Conservation (phyloP, 345 rosid genomes). For the Syzygium oleosum region DNA sequence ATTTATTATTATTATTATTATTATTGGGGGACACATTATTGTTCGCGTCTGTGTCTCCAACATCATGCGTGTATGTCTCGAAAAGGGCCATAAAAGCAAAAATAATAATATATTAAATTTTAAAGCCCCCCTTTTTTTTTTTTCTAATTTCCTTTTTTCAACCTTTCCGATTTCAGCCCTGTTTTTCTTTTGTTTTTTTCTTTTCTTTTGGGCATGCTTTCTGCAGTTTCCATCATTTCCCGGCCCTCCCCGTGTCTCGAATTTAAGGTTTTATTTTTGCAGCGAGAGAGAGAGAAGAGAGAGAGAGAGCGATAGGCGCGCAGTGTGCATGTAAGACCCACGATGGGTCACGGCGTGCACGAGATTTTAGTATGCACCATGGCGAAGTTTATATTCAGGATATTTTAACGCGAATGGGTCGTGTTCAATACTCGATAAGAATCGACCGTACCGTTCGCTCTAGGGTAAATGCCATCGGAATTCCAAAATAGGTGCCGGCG, state of each 20-base stretch:
- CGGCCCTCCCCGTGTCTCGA: neutral
- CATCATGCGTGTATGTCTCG: neutral
- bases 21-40: neutral
- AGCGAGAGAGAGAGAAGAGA: neutral
- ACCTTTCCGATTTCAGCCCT: neutral
- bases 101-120: neutral
- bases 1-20: neutral
- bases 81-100: neutral
- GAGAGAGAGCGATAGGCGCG: neutral
- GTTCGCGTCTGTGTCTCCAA: neutral
- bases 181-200: no score
- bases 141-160: neutral
- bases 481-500: no score
- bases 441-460: no score
- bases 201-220: neutral
- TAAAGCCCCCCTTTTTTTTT: neutral
- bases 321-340: neutral
- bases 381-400: no score
- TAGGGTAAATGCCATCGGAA: neutral
- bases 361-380: no score
- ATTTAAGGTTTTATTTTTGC: neutral
- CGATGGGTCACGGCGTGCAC: neutral
- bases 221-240: neutral
- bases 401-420: no score
- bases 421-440: neutral